Conservation (phyloP, 2,329 filamentous ascomycete species). For the Catunica adiposa region DNA sequence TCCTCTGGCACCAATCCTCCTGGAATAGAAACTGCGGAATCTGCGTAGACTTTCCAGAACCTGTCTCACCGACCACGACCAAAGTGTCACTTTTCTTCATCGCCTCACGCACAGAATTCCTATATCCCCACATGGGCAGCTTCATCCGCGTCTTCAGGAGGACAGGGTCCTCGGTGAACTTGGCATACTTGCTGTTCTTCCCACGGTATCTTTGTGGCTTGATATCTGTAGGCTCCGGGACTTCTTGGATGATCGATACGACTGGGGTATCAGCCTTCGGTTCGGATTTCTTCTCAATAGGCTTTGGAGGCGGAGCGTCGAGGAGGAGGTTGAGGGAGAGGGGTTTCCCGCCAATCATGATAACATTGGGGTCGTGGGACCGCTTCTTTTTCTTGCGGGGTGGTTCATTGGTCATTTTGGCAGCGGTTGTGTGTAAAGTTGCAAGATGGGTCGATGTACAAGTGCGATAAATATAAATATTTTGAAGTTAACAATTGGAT, state of each 20-base stretch:
- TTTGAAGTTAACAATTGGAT: no score
- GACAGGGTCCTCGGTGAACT: slow-evolving; percentile 19
- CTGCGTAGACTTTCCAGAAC: slow-evolving; percentile 93
- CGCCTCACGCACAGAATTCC: slow-evolving; percentile 48
- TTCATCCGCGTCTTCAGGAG: slow-evolving; percentile 39
- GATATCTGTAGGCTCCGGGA: not conserved
- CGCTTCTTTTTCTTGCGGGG: slow-evolving; percentile 26
- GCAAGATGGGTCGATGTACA: no score
- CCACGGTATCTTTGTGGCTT: not conserved
- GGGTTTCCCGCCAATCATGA: slow-evolving; percentile 32
- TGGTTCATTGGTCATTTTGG: slow-evolving; percentile 14
- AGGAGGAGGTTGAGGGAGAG: slow-evolving; percentile 36
- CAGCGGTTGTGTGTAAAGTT: no score
- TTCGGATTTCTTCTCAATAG: slow-evolving; percentile 23
- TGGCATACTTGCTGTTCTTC: not conserved
- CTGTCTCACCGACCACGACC: slow-evolving; percentile 81
- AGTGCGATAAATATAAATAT: no score
- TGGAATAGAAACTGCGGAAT: slow-evolving; percentile 74
- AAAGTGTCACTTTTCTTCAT: slow-evolving; percentile 54
- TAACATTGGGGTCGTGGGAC: slow-evolving; percentile 20
- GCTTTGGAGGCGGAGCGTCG: slow-evolving; percentile 19
- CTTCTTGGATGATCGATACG: not conserved
- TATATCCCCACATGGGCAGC: slow-evolving; percentile 67
- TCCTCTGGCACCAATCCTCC: slow-evolving; percentile 61
- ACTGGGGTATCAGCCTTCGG: slow-evolving; percentile 24